phyloP scores from a whole-genome alignment of 2,329 filamentous ascomycete species.

The Nemania sp. region DNA sequence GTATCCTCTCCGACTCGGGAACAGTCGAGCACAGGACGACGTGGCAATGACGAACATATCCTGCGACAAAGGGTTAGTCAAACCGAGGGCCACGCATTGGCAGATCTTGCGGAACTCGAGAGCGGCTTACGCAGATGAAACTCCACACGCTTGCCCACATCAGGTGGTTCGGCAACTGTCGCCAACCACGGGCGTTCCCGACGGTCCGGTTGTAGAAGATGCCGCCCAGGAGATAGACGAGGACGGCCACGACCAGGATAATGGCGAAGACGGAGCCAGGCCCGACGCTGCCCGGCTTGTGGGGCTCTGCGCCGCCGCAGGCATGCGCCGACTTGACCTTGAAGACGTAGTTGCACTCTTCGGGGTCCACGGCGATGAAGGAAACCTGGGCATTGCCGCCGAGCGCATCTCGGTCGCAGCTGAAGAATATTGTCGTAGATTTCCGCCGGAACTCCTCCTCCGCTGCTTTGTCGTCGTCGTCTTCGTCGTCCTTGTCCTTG shows the following conservation, averaged over 20 bases:
- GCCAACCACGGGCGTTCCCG: slow-evolving; percentile 91
- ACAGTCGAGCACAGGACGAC: slow-evolving; percentile 69
- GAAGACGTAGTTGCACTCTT: slow-evolving; percentile 95
- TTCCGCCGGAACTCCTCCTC: slow-evolving; percentile 62
- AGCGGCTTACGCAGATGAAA: slow-evolving; percentile 74
- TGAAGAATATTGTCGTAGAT: slow-evolving; percentile 87
- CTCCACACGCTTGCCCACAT: slow-evolving; percentile 88
- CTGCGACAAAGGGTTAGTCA: slow-evolving; percentile 44
- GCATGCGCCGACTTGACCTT: slow-evolving; percentile 85
- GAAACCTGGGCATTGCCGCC: slow-evolving; percentile 71
- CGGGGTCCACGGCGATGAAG: slow-evolving; percentile 81
- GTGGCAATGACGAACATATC: slow-evolving; percentile 70
- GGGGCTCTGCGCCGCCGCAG: slow-evolving; percentile 69
- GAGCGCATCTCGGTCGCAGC: slow-evolving; percentile 83
- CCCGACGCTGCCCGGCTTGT: slow-evolving; percentile 73
- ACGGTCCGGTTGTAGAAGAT: slow-evolving; percentile 96
- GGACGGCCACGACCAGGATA: slow-evolving; percentile 74
- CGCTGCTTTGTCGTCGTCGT: slow-evolving; percentile 36
- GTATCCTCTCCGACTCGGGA: slow-evolving; percentile 71
- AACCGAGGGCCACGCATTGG: slow-evolving; percentile 16
- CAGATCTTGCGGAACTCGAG: slow-evolving; percentile 6
- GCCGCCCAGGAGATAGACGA: slow-evolving; percentile 90
- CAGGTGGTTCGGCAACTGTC: slow-evolving; percentile 90
- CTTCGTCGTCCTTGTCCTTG: slow-evolving; percentile 26
- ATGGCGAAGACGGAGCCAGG: slow-evolving; percentile 83